Base-by-base conservation (phyloP, 139 green algal genomes). In the Haematococcus sp. region DNA sequence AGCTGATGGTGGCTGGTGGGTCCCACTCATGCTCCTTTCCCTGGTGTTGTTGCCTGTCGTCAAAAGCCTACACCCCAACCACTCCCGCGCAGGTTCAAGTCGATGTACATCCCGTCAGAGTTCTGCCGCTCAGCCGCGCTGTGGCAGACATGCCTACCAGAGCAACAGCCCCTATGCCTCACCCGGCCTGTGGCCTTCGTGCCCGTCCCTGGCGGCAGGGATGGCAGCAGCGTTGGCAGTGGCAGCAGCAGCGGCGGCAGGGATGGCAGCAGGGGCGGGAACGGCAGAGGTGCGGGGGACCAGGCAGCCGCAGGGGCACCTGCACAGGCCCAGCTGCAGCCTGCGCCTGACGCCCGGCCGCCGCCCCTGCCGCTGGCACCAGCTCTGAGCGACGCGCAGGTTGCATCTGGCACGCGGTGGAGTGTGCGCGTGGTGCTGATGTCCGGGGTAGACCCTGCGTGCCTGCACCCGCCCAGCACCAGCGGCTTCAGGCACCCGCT, bases 51-150 rank as follows among this genome's bases (percentile, higher is more conserved):
- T n/a, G n/a, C n/a, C n/a, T n/a, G n/a, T n/a, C n/a, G n/a, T n/a
- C n/a, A n/a, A n/a, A n/a, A n/a, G n/a, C n/a, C n/a, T n/a, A n/a
- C n/a, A n/a, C n/a, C n/a, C n/a, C n/a, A n/a, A n/a, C n/a, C n/a
- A n/a, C n/a, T n/a, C n/a, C n/a, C 17, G 54, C 32, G 71, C 66
- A 72, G 81, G 67, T 89, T 89, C 81, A 83, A 83, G 55, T 67
- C 79, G 30, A 49, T 92, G 70, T 89, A 89, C 76, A 80, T 92
- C 31, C 87, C 87, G 15, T 77, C 68, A 25, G 68, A 81, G 49
- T 81, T 81, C 28, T 75, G 68, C 68, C 64, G 16, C 25, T 49
- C 40, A 49, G 40, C 7, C 7, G 40, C 40, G 11, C 40, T 49
- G 40, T 49, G 40, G 40, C 40, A 49, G 11, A 11, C 11, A 11